Conservation (phyloP, 768 basidiomycete genomes). For the Trametes coccinea region DNA sequence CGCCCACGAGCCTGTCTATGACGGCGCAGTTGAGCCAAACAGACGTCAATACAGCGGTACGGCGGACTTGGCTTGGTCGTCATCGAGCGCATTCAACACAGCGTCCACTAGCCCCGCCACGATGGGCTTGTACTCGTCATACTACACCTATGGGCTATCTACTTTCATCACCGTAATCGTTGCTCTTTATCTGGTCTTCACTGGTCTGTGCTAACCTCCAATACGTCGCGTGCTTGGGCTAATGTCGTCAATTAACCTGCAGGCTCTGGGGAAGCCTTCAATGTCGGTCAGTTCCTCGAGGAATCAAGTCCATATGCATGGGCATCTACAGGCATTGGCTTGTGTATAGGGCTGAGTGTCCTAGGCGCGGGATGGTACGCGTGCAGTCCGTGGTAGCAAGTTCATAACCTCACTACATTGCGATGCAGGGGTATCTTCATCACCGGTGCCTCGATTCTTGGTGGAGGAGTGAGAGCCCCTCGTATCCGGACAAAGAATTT, state of each 20-base stretch:
- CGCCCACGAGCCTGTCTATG: conserved; percentile 9
- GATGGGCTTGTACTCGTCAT: conserved; percentile 41
- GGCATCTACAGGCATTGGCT: conserved; percentile 87
- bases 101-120: conserved; percentile 17
- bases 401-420: background rate
- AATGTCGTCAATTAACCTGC: conserved; percentile 7
- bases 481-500: conserved; percentile 96
- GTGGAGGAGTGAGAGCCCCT: conserved; percentile 91
- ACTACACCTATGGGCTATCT: conserved; percentile 71
- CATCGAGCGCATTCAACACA: conserved; percentile 12
- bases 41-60: background rate
- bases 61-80: conserved; percentile 4
- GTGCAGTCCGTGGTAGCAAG: conserved; percentile 4
- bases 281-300: conserved; percentile 90
- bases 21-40: conserved; percentile 9
- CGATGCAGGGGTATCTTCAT: conserved; percentile 89
- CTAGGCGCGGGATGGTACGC: conserved; percentile 93
- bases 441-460: conserved; percentile 94
- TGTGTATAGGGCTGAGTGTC: conserved; percentile 92
- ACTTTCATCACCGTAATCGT: conserved; percentile 62
- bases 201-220: conserved; percentile 51
- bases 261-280: conserved; percentile 92
- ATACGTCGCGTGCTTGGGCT: background rate
- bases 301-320: conserved; percentile 93
- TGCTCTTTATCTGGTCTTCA: conserved; percentile 87